Conservation (phyloP, 2,329 filamentous ascomycete species). For the Trichoderma gracile region DNA sequence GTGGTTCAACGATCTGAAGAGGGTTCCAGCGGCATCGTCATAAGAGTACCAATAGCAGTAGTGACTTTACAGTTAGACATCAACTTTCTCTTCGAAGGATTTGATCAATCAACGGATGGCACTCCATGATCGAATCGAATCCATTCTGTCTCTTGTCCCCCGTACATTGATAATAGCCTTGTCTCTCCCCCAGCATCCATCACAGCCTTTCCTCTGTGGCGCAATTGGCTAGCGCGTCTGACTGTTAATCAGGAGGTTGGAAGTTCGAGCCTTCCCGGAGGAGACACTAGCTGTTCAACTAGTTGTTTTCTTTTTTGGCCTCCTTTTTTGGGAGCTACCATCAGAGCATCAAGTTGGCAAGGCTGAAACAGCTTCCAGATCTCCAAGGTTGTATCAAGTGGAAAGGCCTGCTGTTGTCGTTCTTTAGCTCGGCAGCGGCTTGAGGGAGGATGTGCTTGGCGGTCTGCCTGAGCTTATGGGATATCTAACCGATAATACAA, state of each 20-base stretch:
- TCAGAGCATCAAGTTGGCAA: not conserved
- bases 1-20: constrained; percentile 41
- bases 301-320: not conserved
- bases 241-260: constrained; percentile 49
- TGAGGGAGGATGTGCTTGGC: too few relatives aligned
- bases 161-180: constrained; percentile 1
- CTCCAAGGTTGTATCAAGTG: too few relatives aligned
- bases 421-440: not conserved
- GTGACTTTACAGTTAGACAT: not conserved
- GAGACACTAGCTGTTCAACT: not conserved
- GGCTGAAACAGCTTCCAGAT: not conserved
- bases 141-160: too few relatives aligned
- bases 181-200: not conserved
- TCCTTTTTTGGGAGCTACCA: too few relatives aligned
- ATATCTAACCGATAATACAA: too few relatives aligned
- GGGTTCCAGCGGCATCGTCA: constrained; percentile 16
- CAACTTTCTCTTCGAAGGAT: too few relatives aligned
- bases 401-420: not conserved
- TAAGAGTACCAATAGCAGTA: not conserved
- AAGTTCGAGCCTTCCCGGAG: constrained; percentile 29
- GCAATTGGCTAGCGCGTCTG: constrained; percentile 60
- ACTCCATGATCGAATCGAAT: too few relatives aligned
- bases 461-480: too few relatives aligned
- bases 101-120: too few relatives aligned
- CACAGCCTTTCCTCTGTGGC: constrained; percentile 41